Conservation (phyloP, 2,329 filamentous ascomycete genomes). For the Ilyonectria sp. region DNA sequence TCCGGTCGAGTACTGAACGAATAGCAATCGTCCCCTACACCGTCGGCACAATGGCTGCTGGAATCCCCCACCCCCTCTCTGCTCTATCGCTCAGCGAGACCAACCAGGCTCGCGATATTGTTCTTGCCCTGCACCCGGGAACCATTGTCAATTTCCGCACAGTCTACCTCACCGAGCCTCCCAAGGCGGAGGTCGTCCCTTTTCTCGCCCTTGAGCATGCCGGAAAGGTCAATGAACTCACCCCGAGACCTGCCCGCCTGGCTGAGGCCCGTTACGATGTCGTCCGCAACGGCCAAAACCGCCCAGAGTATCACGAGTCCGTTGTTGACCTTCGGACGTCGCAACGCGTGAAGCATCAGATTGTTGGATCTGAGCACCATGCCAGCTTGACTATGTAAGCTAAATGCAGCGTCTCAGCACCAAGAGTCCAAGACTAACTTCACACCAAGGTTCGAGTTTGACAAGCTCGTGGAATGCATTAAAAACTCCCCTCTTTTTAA, state of each 20-base stretch:
- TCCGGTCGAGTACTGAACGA: constrained; percentile 6
- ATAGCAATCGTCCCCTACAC: constrained; percentile 5
- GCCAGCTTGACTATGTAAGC: constrained; percentile 51
- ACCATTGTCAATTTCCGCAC: constrained; percentile 61
- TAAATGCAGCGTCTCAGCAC: no score
- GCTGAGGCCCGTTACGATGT: constrained; percentile 61
- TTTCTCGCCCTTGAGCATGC: constrained; percentile 63
- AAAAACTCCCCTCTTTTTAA: constrained; percentile 50
- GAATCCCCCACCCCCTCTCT: constrained; percentile 52
- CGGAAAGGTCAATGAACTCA: constrained; percentile 47
- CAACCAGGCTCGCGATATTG: constrained; percentile 53
- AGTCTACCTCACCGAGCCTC: constrained; percentile 66
- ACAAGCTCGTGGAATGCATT: constrained; percentile 51
- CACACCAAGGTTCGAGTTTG: constrained; percentile 50
- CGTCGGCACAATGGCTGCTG: constrained; percentile 22
- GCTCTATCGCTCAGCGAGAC: constrained; percentile 49
- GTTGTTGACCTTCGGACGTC: constrained; percentile 51
- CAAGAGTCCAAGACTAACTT: not conserved
- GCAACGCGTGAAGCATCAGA: constrained; percentile 44
- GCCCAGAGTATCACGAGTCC: constrained; percentile 53
- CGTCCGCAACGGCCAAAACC: constrained; percentile 44
- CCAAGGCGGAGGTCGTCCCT: constrained; percentile 61
- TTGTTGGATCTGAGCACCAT: constrained; percentile 49
- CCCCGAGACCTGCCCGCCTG: constrained; percentile 52
- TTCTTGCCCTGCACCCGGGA: constrained; percentile 49